Base-by-base conservation (phyloP, 140 eudicot genomes). In the Senecio squalidus region DNA sequence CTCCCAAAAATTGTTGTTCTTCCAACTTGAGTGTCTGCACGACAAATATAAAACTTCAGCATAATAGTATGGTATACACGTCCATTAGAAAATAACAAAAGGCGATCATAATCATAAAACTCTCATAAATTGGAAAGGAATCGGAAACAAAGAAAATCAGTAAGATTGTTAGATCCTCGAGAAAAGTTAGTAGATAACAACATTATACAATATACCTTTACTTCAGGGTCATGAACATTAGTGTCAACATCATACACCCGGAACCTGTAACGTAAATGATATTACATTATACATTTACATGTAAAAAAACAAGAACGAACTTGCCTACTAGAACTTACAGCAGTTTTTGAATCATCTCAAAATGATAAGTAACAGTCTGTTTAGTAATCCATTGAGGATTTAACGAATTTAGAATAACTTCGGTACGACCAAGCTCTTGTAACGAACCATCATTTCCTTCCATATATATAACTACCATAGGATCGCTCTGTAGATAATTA, bases 1-100 rank as follows among this genome's bases (percentile, higher is more conserved):
- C 95, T n/a, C 97, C 97, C 68, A 90, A 84, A 66, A 78, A 83
- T 46, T 90, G 86, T 68, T 90, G 97, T 51, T 90, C 97, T 31
- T 86, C 95, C 70, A 90, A 85, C 62, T 82, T 85, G 66, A 82
- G 78, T 69, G 70, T 64, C 97, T 89, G 80, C 47, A 72, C 10
- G 48, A 66, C 52, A 45, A 50, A 58, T n/a, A n/a, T 44, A 56
- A 1, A 64, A 30, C n/a, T n/a, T n/a, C n/a, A n/a, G n/a, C n/a
- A n/a, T n/a, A n/a, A n/a, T n/a, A n/a, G n/a, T n/a, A n/a, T n/a
- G n/a, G n/a, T n/a, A n/a, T n/a, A n/a, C n/a, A n/a, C n/a, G n/a
- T n/a, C n/a, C n/a, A n/a, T n/a, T n/a, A n/a, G n/a, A n/a, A n/a
- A n/a, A n/a, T n/a, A n/a, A n/a, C n/a, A n/a, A n/a, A n/a, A n/a